phyloP scores from a whole-genome alignment of 164 flowering plant species.

The Berberis vulgaris region DNA sequence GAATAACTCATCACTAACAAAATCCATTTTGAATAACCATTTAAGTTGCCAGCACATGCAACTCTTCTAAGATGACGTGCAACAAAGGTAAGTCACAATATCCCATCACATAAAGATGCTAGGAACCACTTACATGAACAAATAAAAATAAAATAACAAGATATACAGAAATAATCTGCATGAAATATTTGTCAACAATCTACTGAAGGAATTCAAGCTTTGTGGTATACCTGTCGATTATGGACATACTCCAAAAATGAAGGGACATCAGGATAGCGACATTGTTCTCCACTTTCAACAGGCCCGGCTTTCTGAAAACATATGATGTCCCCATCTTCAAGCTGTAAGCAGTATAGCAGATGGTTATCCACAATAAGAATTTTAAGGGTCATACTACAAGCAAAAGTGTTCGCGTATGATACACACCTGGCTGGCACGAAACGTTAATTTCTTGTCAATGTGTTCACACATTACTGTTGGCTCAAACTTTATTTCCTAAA shows the following conservation, averaged over 20 bases:
- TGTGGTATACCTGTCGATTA: conserved; percentile 69
- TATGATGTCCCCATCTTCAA: conserved; percentile 95
- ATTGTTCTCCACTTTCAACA: conserved; percentile 33
- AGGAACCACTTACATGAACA: background rate
- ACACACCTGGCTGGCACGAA: conserved; percentile 74
- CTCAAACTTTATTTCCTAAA: conserved; percentile 92
- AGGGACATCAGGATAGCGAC: conserved; percentile 73
- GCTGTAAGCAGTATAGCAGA: conserved; percentile 27
- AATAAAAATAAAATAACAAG: background rate
- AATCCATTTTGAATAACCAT: too few species aligned
- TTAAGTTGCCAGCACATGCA: too few species aligned
- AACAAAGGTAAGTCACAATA: background rate
- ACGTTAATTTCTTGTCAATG: conserved; percentile 65
- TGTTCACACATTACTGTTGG: conserved; percentile 92
- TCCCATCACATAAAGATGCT: background rate
- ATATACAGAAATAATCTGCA: background rate
- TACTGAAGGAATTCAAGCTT: background rate
- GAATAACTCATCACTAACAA: too few species aligned
- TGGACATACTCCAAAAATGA: conserved; percentile 89
- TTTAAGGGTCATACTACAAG: background rate
- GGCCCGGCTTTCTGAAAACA: conserved; percentile 71
- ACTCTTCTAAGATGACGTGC: too few species aligned
- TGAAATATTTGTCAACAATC: background rate
- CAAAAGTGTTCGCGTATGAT: background rate
- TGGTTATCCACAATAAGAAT: background rate